Evolutionary conservation across 1,139 yeast genomes (phyloP).

Genomic region (Blastobotrys arbuscula): DNA sequence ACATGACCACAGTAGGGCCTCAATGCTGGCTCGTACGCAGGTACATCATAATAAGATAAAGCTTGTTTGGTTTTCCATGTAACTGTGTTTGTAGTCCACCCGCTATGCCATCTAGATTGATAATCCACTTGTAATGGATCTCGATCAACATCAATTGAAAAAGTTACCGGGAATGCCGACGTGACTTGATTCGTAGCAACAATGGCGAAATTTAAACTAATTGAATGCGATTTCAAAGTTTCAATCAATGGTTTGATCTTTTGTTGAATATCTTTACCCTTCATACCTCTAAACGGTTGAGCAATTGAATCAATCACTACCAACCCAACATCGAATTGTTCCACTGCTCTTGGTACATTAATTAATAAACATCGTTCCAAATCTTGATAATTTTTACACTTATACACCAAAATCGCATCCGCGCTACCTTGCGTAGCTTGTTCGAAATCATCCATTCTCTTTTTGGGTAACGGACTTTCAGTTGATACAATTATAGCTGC

Average conservation of each 20-base stretch:
- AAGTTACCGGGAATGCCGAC: constrained; percentile 37
- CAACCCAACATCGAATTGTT: constrained; percentile 42
- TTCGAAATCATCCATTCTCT: constrained; percentile 21
- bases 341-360: constrained; percentile 57
- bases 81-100: constrained; percentile 51
- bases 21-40: constrained; percentile 34
- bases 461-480: constrained; percentile 49
- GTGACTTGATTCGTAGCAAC: constrained; percentile 79
- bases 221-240: constrained; percentile 45
- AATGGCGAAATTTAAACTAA: constrained; percentile 49
- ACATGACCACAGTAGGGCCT: constrained; percentile 42
- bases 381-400: constrained; percentile 59
- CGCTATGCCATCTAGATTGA: constrained; percentile 68
- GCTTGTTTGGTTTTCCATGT: not conserved
- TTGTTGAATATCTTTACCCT: not conserved
- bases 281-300: constrained; percentile 71
- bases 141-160: constrained; percentile 18
- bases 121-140: constrained; percentile 42
- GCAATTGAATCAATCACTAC: constrained; percentile 80
- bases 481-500: constrained; percentile 67
- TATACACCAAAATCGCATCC: constrained; percentile 52
- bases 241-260: constrained; percentile 3
- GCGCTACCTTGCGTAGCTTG: constrained; percentile 5
- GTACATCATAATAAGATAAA: constrained; percentile 21
- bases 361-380: constrained; percentile 70